phyloP scores from a whole-genome alignment of 2,329 filamentous ascomycete genomes.

The Hirsutella minnesotensis region DNA sequence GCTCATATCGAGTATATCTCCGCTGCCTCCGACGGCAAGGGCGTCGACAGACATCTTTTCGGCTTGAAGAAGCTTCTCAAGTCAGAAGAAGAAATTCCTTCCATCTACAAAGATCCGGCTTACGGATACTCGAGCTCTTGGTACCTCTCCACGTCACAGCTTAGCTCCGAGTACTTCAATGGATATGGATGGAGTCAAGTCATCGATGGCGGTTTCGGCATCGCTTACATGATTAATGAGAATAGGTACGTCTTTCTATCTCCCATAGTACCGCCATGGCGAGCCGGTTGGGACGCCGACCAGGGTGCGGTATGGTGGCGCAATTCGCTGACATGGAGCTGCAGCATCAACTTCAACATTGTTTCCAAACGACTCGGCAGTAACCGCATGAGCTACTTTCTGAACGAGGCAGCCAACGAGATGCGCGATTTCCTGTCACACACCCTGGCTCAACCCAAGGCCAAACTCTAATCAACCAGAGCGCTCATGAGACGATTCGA shows the following conservation, averaged over 20 bases:
- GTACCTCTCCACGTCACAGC: conserved; percentile 80
- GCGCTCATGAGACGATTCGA: no score
- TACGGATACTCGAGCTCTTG: conserved; percentile 76
- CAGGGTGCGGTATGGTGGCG: not conserved
- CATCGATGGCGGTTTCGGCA: conserved; percentile 88
- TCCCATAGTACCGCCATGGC: not conserved
- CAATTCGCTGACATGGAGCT: not conserved
- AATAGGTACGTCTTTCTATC: conserved; percentile 50
- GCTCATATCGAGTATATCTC: conserved; percentile 84
- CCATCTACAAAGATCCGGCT: conserved; percentile 77
- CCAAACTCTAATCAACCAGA: conserved; percentile 59
- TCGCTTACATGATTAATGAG: conserved; percentile 99
- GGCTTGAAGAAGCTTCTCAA: conserved; percentile 84
- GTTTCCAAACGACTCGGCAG: conserved; percentile 87
- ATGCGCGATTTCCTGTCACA: conserved; percentile 77
- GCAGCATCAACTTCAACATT: conserved; percentile 92
- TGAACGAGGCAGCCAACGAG: conserved; percentile 87
- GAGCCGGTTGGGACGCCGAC: not conserved
- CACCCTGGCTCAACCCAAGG: conserved; percentile 67
- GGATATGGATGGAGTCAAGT: conserved; percentile 99
- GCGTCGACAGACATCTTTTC: conserved; percentile 94
- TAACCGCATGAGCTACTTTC: conserved; percentile 88
- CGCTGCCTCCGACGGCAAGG: conserved; percentile 81
- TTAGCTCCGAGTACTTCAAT: conserved; percentile 96
- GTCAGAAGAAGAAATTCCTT: conserved; percentile 68